These are phyloP conservation scores for Aspergillus leporis DNA, from an alignment of 495 filamentous ascomycete genomes.

Conservation along the genomic window DNA sequence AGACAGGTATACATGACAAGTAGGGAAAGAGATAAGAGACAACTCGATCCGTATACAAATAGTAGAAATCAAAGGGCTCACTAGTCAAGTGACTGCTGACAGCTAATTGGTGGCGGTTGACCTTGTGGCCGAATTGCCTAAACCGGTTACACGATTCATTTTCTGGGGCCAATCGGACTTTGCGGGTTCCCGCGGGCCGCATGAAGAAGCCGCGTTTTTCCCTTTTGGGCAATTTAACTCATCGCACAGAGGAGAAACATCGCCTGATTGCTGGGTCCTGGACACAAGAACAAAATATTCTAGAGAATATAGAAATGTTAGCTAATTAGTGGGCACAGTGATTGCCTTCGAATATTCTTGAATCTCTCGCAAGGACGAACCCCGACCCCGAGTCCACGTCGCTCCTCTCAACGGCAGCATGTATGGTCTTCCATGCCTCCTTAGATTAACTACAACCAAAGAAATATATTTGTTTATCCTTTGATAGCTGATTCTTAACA, in stretches of 20 bases:
- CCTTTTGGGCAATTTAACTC: not conserved
- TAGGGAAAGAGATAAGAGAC: not conserved
- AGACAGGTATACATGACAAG: not conserved
- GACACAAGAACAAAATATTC: not conserved
- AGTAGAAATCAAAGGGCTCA: not conserved
- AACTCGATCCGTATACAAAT: not conserved
- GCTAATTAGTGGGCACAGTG: too few species aligned
- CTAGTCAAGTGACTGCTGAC: not conserved
- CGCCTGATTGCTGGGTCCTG: not conserved
- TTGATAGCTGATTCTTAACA: too few species aligned
- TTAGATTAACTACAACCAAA: too few species aligned
- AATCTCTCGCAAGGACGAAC: too few species aligned
- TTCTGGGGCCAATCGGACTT: not conserved
- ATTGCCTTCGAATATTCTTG: too few species aligned
- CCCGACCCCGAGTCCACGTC: too few species aligned
- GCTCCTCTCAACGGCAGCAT: too few species aligned
- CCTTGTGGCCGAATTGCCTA: not conserved
- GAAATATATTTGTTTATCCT: too few species aligned
- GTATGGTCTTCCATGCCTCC: too few species aligned
- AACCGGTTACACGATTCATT: not conserved
- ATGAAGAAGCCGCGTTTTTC: constrained; percentile 1
- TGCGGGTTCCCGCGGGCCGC: not conserved
- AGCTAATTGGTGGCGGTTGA: not conserved
- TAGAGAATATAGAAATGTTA: not conserved
- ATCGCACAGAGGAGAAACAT: not conserved